Conservation (phyloP, 192 early-diverging fungal species). For the Coemansia sp. region DNA sequence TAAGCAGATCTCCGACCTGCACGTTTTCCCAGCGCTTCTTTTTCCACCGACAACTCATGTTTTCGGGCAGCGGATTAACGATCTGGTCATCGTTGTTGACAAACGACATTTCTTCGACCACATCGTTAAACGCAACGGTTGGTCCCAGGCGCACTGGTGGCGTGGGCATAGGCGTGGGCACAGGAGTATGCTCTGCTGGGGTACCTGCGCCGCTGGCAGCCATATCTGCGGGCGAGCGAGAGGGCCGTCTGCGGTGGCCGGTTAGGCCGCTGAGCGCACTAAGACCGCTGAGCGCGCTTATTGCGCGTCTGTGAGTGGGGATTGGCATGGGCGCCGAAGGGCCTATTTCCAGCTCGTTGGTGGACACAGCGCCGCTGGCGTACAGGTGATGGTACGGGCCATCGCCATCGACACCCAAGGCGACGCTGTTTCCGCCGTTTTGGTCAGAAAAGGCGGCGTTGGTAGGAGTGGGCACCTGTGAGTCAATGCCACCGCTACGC, state of each 20-base stretch:
- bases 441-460: slow-evolving; percentile 2
- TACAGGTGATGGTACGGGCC: slow-evolving; percentile 5
- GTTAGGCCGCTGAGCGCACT: not conserved
- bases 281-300: slow-evolving; percentile 7
- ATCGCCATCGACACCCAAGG: slow-evolving; percentile 6
- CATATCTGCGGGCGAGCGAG: slow-evolving; percentile 1
- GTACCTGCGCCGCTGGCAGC: not conserved
- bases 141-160: slow-evolving; percentile 7
- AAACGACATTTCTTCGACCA: slow-evolving; percentile 25
- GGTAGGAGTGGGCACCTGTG: slow-evolving; percentile 7
- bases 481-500: slow-evolving; percentile 1
- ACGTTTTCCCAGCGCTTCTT: slow-evolving; percentile 61
- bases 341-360: slow-evolving; percentile 4
- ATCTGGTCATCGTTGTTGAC: slow-evolving; percentile 2
- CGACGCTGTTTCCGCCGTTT: slow-evolving; percentile 3
- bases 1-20: slow-evolving; percentile 76
- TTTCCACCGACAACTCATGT: slow-evolving; percentile 57
- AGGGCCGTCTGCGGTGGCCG: not conserved
- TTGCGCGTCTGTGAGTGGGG: slow-evolving; percentile 1
- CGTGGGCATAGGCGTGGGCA: not conserved
- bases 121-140: slow-evolving; percentile 42
- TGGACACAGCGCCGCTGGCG: not conserved
- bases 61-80: slow-evolving; percentile 33
- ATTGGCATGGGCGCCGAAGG: not conserved
- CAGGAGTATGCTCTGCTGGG: not conserved